Evolutionary conservation across 805 yeast species (phyloP).

Genomic region (Candida xyloterini): DNA sequence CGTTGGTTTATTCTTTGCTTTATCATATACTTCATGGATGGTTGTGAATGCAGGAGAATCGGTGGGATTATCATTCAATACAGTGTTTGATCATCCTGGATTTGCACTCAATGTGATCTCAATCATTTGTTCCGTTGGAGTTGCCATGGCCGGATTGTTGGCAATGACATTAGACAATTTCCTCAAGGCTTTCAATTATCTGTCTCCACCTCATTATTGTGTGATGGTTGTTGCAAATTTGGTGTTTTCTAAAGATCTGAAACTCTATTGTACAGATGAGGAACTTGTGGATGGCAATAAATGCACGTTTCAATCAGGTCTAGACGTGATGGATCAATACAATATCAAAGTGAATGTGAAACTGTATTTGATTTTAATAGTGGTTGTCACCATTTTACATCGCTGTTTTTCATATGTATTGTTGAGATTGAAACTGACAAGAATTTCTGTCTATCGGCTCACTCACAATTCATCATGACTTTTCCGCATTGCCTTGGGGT

Average conservation of each 20-base stretch:
- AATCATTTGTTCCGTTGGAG: slow-evolving; percentile 62
- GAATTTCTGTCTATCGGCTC: slow-evolving; percentile 14
- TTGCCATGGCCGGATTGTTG: slow-evolving; percentile 82
- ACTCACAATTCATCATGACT: slow-evolving; percentile 49
- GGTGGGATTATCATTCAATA: slow-evolving; percentile 76
- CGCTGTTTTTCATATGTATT: slow-evolving; percentile 36
- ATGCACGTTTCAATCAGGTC: slow-evolving; percentile 53
- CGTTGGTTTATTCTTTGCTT: slow-evolving; percentile 62
- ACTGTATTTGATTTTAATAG: slow-evolving; percentile 38
- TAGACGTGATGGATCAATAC: slow-evolving; percentile 53
- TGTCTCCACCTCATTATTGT: slow-evolving; percentile 76
- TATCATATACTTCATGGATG: slow-evolving; percentile 51
- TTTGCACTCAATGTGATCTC: slow-evolving; percentile 75
- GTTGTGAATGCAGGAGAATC: slow-evolving; percentile 79
- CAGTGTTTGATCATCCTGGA: slow-evolving; percentile 70
- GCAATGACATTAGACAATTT: slow-evolving; percentile 72
- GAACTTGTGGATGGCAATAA: slow-evolving; percentile 31
- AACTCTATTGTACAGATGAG: slow-evolving; percentile 43
- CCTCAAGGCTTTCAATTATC: slow-evolving; percentile 65
- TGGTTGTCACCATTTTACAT: slow-evolving; percentile 41
- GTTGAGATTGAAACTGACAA: slow-evolving; percentile 25
- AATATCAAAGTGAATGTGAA: slow-evolving; percentile 38
- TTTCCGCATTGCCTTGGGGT: slow-evolving; percentile 67
- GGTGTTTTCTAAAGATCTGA: slow-evolving; percentile 50
- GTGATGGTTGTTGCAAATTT: slow-evolving; percentile 58